These are phyloP conservation scores for Backusella australiensis DNA, from an alignment of 192 early-diverging fungal species.

Conservation along the genomic window DNA sequence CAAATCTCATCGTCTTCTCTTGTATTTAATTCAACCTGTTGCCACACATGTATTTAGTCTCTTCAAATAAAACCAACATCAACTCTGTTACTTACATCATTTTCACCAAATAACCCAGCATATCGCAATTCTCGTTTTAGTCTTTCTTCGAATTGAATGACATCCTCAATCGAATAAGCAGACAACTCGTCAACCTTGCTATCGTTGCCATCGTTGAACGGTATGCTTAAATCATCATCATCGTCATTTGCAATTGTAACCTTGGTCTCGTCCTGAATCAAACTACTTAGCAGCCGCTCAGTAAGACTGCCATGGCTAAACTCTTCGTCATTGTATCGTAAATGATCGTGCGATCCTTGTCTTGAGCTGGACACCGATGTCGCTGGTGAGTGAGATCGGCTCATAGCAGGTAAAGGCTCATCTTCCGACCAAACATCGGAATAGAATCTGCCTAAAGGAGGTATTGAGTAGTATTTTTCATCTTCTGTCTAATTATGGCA, in stretches of 20 bases:
- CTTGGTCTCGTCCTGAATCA: slow-evolving; percentile 58
- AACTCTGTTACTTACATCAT: slow-evolving; percentile 52
- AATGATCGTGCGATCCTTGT: slow-evolving; percentile 6
- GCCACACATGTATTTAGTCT: neutral
- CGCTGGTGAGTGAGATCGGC: slow-evolving; percentile 7
- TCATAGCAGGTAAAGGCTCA: slow-evolving; percentile 43
- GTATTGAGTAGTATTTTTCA: slow-evolving; percentile 61
- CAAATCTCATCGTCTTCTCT: slow-evolving; percentile 76
- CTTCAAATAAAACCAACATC: too few relatives aligned
- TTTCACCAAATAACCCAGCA: slow-evolving; percentile 78
- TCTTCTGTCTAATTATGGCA: slow-evolving; percentile 51
- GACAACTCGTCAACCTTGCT: slow-evolving; percentile 48
- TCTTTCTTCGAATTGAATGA: slow-evolving; percentile 59
- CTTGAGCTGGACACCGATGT: neutral
- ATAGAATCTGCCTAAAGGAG: slow-evolving; percentile 77
- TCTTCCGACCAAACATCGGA: slow-evolving; percentile 62
- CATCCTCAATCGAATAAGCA: neutral
- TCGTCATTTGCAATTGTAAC: slow-evolving; percentile 46
- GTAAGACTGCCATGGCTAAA: slow-evolving; percentile 55
- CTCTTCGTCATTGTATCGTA: slow-evolving; percentile 13
- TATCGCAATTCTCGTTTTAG: slow-evolving; percentile 79
- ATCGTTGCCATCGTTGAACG: slow-evolving; percentile 46
- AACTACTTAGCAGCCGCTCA: slow-evolving; percentile 69
- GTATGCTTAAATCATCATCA: slow-evolving; percentile 33
- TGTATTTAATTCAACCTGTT: slow-evolving; percentile 61